Percentiles rank a stretch among this genome's conserved stretches.
Conservation (phyloP, 192 early-diverging fungal species). For the Linnemannia hyalina region DNA sequence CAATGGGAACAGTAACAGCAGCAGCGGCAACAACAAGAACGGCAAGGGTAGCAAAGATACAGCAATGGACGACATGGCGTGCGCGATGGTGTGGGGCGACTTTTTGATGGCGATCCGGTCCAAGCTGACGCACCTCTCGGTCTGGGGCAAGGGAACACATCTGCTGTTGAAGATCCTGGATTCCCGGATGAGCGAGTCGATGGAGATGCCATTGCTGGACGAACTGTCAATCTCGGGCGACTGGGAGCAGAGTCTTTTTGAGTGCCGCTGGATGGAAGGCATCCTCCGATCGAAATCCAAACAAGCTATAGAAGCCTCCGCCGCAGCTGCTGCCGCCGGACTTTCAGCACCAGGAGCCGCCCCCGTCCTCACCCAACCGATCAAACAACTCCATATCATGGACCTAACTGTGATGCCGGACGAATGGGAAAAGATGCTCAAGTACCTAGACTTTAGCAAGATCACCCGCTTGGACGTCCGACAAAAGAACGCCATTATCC, state of each 20-base stretch:
- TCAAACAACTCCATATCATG: background rate
- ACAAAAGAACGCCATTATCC: background rate
- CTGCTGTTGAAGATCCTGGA: background rate
- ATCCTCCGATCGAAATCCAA: constrained; percentile 12
- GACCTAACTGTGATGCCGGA: background rate
- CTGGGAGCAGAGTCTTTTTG: constrained; percentile 1
- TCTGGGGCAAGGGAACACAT: background rate
- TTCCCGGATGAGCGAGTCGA: background rate
- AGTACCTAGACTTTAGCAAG: background rate
- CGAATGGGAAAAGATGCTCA: constrained; percentile 1
- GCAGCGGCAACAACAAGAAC: background rate
- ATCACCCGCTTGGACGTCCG: background rate
- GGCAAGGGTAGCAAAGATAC: background rate
- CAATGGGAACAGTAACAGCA: background rate
- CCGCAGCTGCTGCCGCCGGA: background rate
- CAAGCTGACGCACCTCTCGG: constrained; percentile 12
- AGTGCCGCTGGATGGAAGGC: constrained; percentile 13
- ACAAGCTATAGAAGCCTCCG: background rate
- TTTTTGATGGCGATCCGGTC: constrained; percentile 15
- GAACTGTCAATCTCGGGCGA: background rate
- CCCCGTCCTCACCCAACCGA: background rate
- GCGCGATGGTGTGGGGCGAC: background rate
- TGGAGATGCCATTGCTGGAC: background rate
- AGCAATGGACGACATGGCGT: background rate
- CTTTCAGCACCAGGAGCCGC: background rate